Percentiles rank a stretch among this genome's conserved stretches.
Evolutionary conservation across 1,284 basidiomycete genomes (phyloP).

Genomic region (Ceratobasidium sp.): DNA sequence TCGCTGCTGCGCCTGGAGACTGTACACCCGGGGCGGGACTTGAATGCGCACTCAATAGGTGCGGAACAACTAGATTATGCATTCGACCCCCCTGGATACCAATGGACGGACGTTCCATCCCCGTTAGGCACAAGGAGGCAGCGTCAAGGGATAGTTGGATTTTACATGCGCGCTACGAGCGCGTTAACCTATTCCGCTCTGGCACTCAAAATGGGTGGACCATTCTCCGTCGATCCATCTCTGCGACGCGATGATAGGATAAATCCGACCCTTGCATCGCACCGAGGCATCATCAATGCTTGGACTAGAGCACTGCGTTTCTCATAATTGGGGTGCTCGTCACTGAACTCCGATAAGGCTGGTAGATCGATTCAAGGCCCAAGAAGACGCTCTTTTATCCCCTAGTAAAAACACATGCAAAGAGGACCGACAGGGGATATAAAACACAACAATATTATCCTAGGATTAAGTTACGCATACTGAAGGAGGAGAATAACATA

Average conservation of each 20-base stretch:
- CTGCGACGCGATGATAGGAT: no score
- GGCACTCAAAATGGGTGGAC: background rate
- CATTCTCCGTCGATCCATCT: no score
- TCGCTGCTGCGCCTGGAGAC: conserved; percentile 1
- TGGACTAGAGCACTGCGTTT: background rate
- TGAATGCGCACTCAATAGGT: background rate
- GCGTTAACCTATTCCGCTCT: background rate
- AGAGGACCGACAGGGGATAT: background rate
- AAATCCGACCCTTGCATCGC: no score
- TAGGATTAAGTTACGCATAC: conserved; percentile 7
- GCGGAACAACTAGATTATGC: background rate
- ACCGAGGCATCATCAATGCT: conserved; percentile 1
- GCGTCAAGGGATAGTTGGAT: background rate
- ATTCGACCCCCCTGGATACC: background rate
- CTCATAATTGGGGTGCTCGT: background rate
- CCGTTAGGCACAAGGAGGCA: background rate
- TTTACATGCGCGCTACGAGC: background rate
- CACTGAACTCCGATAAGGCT: background rate
- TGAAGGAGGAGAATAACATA: conserved; percentile 22
- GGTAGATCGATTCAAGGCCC: no score
- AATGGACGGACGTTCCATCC: background rate
- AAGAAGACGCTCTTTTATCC: no score
- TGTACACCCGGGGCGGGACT: conserved; percentile 1
- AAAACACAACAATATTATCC: no score
- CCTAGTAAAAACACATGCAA: conserved; percentile 3